These are phyloP conservation scores for Neobulgaria alba DNA, from an alignment of 2,329 filamentous ascomycete genomes.

Conservation along the genomic window DNA sequence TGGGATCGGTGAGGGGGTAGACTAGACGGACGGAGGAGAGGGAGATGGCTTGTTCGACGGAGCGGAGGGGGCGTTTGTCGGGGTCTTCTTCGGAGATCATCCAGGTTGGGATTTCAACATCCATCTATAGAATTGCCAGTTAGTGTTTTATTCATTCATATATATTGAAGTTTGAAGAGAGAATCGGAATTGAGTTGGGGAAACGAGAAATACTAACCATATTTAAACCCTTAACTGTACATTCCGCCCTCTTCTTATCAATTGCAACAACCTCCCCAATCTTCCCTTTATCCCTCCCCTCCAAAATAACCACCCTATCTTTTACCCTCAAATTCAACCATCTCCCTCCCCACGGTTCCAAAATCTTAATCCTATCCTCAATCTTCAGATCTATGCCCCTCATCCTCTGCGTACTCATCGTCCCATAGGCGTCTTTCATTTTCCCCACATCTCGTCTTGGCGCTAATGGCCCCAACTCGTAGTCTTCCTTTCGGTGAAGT, in stretches of 20 bases:
- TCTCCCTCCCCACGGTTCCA: conserved; percentile 31
- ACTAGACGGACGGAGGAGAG: conserved; percentile 74
- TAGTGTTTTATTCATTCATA: no score
- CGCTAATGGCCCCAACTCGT: conserved; percentile 67
- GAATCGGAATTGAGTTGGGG: no score
- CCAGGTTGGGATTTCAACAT: conserved; percentile 34
- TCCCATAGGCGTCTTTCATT: conserved; percentile 49
- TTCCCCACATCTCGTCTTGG: conserved; percentile 65
- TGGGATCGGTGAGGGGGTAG: conserved; percentile 59
- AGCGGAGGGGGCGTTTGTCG: conserved; percentile 34
- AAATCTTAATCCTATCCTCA: conserved; percentile 19
- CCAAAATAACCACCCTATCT: conserved; percentile 75
- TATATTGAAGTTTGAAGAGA: no score
- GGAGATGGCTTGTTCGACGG: conserved; percentile 49
- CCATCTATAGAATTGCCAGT: conserved; percentile 28
- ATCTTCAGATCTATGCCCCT: conserved; percentile 22
- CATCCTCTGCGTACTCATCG: conserved; percentile 33
- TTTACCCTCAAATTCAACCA: conserved; percentile 55
- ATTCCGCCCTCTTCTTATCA: conserved; percentile 42
- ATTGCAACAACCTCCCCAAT: conserved; percentile 65
- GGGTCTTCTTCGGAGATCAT: conserved; percentile 32
- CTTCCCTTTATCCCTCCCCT: conserved; percentile 72
- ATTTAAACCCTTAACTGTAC: conserved; percentile 54
- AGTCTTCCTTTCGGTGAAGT: conserved; percentile 61
- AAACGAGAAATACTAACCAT: conserved; percentile 41